A percentile compares a stretch with the other conserved stretches of the same genome.
phyloP scores from a whole-genome alignment of 2,329 filamentous ascomycete species.

The Beauveria varroae region DNA sequence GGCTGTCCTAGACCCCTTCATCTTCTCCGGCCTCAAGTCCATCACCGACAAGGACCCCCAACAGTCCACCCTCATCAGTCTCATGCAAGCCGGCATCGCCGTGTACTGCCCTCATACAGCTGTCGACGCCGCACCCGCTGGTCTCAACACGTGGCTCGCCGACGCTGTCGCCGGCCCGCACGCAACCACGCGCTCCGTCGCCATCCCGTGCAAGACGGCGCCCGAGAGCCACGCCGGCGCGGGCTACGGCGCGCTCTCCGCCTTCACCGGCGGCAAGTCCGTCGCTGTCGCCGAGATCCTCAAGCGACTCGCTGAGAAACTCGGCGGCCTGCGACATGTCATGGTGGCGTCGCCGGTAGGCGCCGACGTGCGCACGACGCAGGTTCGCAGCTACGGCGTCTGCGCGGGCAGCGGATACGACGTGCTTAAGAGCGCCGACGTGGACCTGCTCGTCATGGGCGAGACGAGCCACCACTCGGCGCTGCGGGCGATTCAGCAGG shows the following conservation, averaged over 20 bases:
- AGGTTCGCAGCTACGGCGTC: constrained; percentile 66
- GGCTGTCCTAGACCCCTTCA: constrained; percentile 86
- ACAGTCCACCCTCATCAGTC: constrained; percentile 73
- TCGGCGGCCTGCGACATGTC: constrained; percentile 55
- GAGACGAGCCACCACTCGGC: constrained; percentile 93
- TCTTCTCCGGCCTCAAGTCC: constrained; percentile 87
- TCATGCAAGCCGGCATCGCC: constrained; percentile 81
- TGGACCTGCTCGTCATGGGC: constrained; percentile 82
- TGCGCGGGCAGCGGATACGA: constrained; percentile 84
- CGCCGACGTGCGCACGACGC: constrained; percentile 24
- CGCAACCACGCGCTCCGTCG: constrained; percentile 32
- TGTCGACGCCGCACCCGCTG: constrained; percentile 75
- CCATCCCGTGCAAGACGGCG: constrained; percentile 36
- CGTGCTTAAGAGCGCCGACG: constrained; percentile 61
- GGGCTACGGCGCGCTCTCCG: constrained; percentile 46
- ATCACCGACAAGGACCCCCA: constrained; percentile 79
- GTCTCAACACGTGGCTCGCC: constrained; percentile 90
- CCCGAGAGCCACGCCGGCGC: constrained; percentile 38
- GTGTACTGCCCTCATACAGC: constrained; percentile 96
- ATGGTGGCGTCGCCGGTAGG: constrained; percentile 47
- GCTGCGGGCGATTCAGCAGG: constrained; percentile 75
- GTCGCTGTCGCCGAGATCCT: constrained; percentile 38
- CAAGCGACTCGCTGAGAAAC: constrained; percentile 51
- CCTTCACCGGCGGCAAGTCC: constrained; percentile 24
- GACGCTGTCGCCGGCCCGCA: constrained; percentile 63